Evolutionary conservation across 1,139 yeast species (phyloP).

Genomic region (Hansenula sp.): DNA sequence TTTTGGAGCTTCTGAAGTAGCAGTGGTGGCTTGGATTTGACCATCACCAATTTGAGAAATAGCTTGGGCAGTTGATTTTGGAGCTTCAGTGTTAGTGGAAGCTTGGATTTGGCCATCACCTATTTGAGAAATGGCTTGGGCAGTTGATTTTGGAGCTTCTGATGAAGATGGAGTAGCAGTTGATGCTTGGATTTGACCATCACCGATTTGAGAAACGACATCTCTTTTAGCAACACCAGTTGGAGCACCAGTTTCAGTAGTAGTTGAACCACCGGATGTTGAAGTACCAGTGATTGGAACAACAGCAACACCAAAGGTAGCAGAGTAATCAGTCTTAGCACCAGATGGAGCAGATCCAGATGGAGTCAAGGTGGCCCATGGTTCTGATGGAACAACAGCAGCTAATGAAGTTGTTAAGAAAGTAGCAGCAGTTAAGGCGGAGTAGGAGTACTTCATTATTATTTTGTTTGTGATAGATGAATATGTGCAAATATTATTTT

Average conservation of each 20-base stretch:
- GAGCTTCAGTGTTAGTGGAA: slow-evolving; percentile 21
- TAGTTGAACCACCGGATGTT: slow-evolving; percentile 7
- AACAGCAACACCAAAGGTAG: slow-evolving; percentile 66
- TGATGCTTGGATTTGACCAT: slow-evolving; percentile 59
- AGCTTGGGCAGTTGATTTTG: slow-evolving; percentile 21
- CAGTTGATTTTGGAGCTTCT: slow-evolving; percentile 12
- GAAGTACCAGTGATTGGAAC: slow-evolving; percentile 42
- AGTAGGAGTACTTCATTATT: slow-evolving; percentile 27
- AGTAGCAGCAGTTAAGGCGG: slow-evolving; percentile 33
- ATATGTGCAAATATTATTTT: neutral
- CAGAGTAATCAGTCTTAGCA: slow-evolving; percentile 55
- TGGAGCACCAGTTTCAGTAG: slow-evolving; percentile 17
- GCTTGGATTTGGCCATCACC: slow-evolving; percentile 64
- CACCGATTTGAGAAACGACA: slow-evolving; percentile 45
- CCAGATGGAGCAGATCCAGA: slow-evolving; percentile 44
- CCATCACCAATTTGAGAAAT: slow-evolving; percentile 57
- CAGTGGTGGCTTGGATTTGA: slow-evolving; percentile 34
- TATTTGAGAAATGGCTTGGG: slow-evolving; percentile 42
- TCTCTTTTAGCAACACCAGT: slow-evolving; percentile 31
- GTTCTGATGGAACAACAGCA: slow-evolving; percentile 60
- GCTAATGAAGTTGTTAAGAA: slow-evolving; percentile 49
- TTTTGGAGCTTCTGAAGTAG: slow-evolving; percentile 9
- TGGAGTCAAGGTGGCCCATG: slow-evolving; percentile 72
- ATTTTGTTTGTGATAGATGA: neutral
- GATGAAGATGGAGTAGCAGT: slow-evolving; percentile 33